These are phyloP conservation scores for Trichocladium uniseriatum DNA, from an alignment of 495 filamentous ascomycete species.

Conservation along the genomic window DNA sequence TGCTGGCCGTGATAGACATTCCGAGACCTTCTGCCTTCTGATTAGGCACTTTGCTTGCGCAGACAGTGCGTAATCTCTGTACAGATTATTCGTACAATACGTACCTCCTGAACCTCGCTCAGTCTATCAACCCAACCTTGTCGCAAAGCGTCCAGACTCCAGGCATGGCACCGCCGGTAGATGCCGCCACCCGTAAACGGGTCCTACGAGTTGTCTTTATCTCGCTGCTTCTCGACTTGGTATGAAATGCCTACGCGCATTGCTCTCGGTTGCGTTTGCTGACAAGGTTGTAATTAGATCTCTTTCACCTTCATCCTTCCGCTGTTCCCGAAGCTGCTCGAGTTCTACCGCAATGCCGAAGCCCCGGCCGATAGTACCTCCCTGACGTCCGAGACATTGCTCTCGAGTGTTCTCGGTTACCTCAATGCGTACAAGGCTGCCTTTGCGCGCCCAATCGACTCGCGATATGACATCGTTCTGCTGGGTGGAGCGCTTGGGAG, in stretches of 20 bases:
- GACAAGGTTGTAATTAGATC: constrained; percentile 27
- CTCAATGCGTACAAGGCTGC: constrained; percentile 93
- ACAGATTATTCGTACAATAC: too few relatives aligned
- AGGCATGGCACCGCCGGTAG: constrained; percentile 35
- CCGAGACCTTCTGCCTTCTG: neutral
- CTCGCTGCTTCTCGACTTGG: constrained; percentile 46
- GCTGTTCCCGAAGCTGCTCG: constrained; percentile 84
- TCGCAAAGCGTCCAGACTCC: constrained; percentile 1
- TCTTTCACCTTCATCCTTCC: constrained; percentile 90
- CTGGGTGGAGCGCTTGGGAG: constrained; percentile 91
- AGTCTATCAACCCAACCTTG: too few relatives aligned
- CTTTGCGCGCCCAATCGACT: constrained; percentile 88
- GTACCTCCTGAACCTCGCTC: too few relatives aligned
- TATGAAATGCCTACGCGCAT: constrained; percentile 19
- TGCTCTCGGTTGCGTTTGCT: constrained; percentile 17
- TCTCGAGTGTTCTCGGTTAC: constrained; percentile 68
- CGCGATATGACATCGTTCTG: constrained; percentile 92
- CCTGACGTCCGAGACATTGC: constrained; percentile 46
- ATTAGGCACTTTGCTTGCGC: neutral
- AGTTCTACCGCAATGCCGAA: constrained; percentile 81
- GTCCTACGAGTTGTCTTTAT: constrained; percentile 68
- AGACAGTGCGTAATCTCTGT: neutral
- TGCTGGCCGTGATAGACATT: constrained; percentile 13
- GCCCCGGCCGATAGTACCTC: constrained; percentile 43
- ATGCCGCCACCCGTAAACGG: constrained; percentile 54